Base-by-base conservation (phyloP, 176 grass and related monocot species). In the Eleusine coracana region DNA sequence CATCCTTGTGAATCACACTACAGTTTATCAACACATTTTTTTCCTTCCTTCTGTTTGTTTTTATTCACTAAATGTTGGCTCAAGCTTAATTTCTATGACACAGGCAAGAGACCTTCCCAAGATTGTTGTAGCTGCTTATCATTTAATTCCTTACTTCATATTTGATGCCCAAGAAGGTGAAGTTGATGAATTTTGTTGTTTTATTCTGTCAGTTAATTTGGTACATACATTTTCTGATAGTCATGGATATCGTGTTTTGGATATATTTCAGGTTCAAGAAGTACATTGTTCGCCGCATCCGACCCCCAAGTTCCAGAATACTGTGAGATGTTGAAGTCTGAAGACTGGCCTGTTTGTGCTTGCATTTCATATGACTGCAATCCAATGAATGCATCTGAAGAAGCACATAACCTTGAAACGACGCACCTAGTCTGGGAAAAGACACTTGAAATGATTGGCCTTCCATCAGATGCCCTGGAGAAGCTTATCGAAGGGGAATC, bases 31-130 rank as follows among this genome's bases (percentile, higher is more conserved):
- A 40, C 27, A 38, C 2, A 71, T 48, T 65, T 1, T 55, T 7
- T 1, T 54, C 7, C 3, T 20, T 50, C 38, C 16, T 81, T 75
- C 36, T 17, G 0, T 48, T 4, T 39, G 0, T 78, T 29, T 83
- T n/a, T 74, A 2, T 82, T 66, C 11, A 29, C 17, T 76, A 49
- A 40, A 58, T 85, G 60, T 77, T 82, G 29, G 27, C 80, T 56
- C 15, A 2, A 20, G 9, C 7, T 61, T 41, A 10, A 38, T 82
- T 82, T 70, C 16, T n/a, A 77, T 89, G 66, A 31, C 21, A 10
- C 91, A 99, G 96, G 89, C 93, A 66, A 91, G 93, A 78, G 96
- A 99, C 76, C 93, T 99, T 65, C 93, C 96, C 45, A 99, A 90
- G 80, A 44, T 69, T 71, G 55, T 99, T 51, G 80, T 96, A 66